Evolutionary conservation across 306 rosid species (phyloP), one percentile per base, ranked within the genome.

Genomic region (Glycine tomentella): DNA sequence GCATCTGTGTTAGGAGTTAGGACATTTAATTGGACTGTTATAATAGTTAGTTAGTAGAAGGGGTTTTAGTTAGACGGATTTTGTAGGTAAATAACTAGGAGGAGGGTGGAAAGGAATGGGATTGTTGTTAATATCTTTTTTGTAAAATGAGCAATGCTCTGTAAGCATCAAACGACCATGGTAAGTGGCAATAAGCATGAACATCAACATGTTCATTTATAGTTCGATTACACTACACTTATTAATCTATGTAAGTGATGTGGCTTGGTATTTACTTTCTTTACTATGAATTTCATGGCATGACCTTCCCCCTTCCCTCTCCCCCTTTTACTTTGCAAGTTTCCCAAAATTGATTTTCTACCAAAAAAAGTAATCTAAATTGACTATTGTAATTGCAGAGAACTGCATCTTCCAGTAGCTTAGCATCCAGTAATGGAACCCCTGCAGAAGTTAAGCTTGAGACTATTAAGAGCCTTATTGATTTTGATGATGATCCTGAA

Each of bases 401-500:
- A 83, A 88, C 90, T 49, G 86, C 83, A 77, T 91, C 97, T 71
- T 95, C 98, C 81, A 89, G 94, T 81, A 89, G 91, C 88, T 82
- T 93, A 82, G 96, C 88, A 69, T 90, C 98, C 72, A 84, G 86
- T 85, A 88, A 62, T 75, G 95, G 90, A 87, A 90, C 85, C 74
- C 73, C 84, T 0, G 84, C 71, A 57, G 96, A 93, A 88, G 92
- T 86, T 83, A 93, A 93, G 84, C 71, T 78, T 73, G 94, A 89
- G 77, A 84, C 88, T 75, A 31, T 84, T 58, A 87, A 77, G 83
- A 95, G 97, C 86, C 92, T 95, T 88, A 95, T 93, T 85, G 97
- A 95, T 86, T 95, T 95, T 87, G 99, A 90, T 84, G 93, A 90
- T 69, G 90, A 87, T 64, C 89, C 90, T 66, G 91, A 81, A 84